Evolutionary conservation across 352 stramenopile genomes (phyloP).

Genomic region (Phytophthora idaei): DNA sequence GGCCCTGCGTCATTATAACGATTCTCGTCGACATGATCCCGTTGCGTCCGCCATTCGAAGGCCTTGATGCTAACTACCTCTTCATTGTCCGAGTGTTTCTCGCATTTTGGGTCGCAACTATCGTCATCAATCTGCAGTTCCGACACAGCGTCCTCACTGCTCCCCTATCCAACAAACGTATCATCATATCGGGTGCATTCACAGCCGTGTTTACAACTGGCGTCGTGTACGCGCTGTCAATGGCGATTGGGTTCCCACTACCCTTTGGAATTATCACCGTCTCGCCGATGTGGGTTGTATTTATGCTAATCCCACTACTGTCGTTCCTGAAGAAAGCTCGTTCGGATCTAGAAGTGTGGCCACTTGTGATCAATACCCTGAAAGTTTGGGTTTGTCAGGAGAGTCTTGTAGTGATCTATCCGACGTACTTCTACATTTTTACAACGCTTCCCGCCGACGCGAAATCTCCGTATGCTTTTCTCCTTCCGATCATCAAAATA

Average conservation of each 20-base stretch:
- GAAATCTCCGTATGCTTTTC: constrained; percentile 27
- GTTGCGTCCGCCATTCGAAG: background rate
- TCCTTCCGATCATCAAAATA: constrained; percentile 42
- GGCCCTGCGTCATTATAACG: background rate
- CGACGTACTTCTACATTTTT: constrained; percentile 38
- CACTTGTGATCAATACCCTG: constrained; percentile 17
- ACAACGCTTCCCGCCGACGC: constrained; percentile 5
- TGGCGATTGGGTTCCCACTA: constrained; percentile 39
- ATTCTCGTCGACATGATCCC: constrained; percentile 1
- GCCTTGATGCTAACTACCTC: background rate
- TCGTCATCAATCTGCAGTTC: constrained; percentile 29
- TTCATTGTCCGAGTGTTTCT: constrained; percentile 10
- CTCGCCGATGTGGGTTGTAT: constrained; percentile 14
- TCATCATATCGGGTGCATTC: constrained; percentile 12
- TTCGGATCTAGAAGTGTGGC: constrained; percentile 16
- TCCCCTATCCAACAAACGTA: constrained; percentile 1
- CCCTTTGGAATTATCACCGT: constrained; percentile 41
- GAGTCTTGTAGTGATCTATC: constrained; percentile 33
- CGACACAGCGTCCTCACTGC: constrained; percentile 26
- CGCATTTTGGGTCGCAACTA: constrained; percentile 27
- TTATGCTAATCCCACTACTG: constrained; percentile 16
- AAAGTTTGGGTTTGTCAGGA: constrained; percentile 24
- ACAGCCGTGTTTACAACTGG: background rate
- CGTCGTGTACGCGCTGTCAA: constrained; percentile 16
- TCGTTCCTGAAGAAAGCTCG: constrained; percentile 12